Base-by-base conservation (phyloP, 495 filamentous ascomycete species). In the Aspergillus leporis region DNA sequence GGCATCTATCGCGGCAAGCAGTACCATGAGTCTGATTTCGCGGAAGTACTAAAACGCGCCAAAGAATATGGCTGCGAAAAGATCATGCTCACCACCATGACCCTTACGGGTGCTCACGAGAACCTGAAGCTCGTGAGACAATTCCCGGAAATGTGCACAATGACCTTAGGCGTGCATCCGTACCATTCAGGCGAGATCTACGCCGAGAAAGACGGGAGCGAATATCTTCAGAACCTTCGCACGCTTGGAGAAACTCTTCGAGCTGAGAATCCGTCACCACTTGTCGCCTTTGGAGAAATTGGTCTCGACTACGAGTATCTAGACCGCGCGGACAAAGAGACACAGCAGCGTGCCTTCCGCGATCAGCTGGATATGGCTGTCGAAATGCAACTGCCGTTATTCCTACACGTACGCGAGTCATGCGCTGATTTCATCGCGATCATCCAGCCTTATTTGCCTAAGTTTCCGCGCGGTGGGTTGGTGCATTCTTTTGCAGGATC, bases 401-500 rank as follows among this genome's bases (percentile, higher is more conserved):
- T 73, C 38, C 40, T 73, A 28, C 71, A 73, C 53, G 69, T 63
- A 0, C 65, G 69, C 10, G 64, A 65, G n/a, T 63, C 69, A 0
- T 63, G 64, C 6, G 55, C 56, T 0, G 71, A 73, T 40, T 71
- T 71, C 18, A 62, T 71, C n/a, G 46, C 47, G 0, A 68, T 73
- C 19, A 65, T 73, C 16, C 41, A 53, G 25, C 62, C 61, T 1
- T 71, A 63, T 45, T 13, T 73, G 3, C 30, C 59, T 5, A 54
- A 45, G 16, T 32, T 73, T 19, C 65, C 66, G 4, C 50, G 62
- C 2, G 59, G 66, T 16, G 69, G 69, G 1, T 31, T 71, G 31
- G 69, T 73, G n/a, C 70, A 71, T 53, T 71, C 70, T 3, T 71
- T 71, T 47, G 64, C 66, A 5, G 69, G 68, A 5, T 59, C 66